Evolutionary conservation across 2,329 filamentous ascomycete species (phyloP), one percentile per base, ranked within the genome.

Genomic region (Xylariaceae sp.): DNA sequence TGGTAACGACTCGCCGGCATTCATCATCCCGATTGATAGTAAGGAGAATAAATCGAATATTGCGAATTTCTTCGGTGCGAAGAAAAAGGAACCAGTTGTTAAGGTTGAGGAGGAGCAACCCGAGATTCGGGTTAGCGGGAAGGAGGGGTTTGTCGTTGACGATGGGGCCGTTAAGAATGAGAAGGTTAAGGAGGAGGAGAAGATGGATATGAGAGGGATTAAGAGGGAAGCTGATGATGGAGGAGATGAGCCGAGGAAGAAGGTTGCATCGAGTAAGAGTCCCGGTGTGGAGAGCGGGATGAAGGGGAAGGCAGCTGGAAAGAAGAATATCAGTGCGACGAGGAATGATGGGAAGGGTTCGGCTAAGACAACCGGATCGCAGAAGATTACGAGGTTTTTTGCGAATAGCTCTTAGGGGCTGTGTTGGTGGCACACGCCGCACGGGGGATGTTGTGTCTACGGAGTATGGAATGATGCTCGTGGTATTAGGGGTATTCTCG

Each of bases 41-140:
- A 87, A 85, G 64, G 89, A 92, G 69, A 97, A 97, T 73, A 97
- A 95, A 76, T 86, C 82, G 53, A 97, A 94, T 66, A 97, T 97
- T 73, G 89, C 89, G 51, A 96, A 96, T 68, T 97, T 96, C 78
- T 97, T 97, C 70, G 81, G 81, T 2, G 17, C 1, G 6, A 88
- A 85, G 48, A 79, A 48, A 6, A 39, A 15, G 30, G 47, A 57
- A 35, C 4, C 30, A 3, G 7, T 47, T 8, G 13, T 7, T n/a
- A 37, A 8, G n/a, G 35, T 42, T 39, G 56, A 55, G 57, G 39
- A 64, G 17, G 65, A 53, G 17, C 61, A 71, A 45, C 68, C 70
- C 4, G 58, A 67, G 10, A 59, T 70, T 4, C 37, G 64, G 47
- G 47, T 70, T 30, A 67, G 64, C 44, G 60, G 66, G 37, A 64